phyloP scores from a whole-genome alignment of 345 rosid species.

The Luvunga scandens region DNA sequence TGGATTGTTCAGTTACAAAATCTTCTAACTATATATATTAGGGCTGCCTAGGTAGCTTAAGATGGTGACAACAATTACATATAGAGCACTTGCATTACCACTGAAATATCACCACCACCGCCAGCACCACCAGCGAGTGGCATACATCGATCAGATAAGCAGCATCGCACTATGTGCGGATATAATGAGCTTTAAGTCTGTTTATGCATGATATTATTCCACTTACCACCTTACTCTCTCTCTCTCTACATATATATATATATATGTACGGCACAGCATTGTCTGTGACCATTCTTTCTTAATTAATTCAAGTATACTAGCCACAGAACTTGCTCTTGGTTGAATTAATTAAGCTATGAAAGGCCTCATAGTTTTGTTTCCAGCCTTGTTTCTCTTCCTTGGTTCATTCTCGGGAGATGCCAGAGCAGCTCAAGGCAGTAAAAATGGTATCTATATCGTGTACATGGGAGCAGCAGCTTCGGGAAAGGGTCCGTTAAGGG shows the following conservation, averaged over 20 bases:
- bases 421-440: conserved; percentile 19
- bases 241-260: too few relatives aligned
- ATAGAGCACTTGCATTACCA: neutral
- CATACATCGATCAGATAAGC: conserved; percentile 20
- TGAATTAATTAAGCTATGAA: conserved; percentile 34
- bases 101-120: conserved; percentile 7
- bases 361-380: conserved; percentile 13
- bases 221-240: conserved; percentile 5
- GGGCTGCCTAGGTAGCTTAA: neutral
- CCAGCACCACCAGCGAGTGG: conserved; percentile 11
- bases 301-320: neutral
- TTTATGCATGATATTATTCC: neutral
- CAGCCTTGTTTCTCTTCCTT: conserved; percentile 17
- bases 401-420: conserved; percentile 17
- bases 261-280: conserved; percentile 17
- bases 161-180: conserved; percentile 34
- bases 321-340: neutral
- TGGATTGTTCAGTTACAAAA: neutral
- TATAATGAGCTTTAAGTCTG: conserved; percentile 6
- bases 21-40: neutral
- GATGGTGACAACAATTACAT: neutral
- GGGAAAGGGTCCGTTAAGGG: conserved; percentile 26
- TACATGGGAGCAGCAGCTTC: conserved; percentile 67
- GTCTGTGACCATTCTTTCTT: neutral
- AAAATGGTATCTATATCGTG: conserved; percentile 56